Conservation (phyloP, 306 rosid species). For the Sechiopsis laciniata region DNA sequence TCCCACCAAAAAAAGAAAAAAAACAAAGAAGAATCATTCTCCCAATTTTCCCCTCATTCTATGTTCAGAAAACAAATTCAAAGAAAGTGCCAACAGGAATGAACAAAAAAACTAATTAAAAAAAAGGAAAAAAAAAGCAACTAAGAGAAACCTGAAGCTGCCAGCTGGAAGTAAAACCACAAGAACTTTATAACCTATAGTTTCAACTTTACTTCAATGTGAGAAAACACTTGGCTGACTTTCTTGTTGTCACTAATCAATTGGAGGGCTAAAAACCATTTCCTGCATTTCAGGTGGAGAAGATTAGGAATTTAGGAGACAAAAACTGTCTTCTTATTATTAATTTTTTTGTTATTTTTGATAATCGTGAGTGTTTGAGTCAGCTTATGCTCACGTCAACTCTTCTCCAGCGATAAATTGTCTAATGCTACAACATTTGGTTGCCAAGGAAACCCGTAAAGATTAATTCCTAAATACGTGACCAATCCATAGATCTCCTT, state of each 20-base stretch:
- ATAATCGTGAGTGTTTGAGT: no score
- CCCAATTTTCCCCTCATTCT: slow-evolving; percentile 14
- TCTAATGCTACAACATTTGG: no score
- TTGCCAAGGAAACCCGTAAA: no score
- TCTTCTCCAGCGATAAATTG: no score
- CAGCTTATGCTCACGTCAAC: no score
- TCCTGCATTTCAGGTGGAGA: slow-evolving; percentile 44
- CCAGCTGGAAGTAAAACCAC: slow-evolving; percentile 18
- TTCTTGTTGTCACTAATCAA: slow-evolving; percentile 44
- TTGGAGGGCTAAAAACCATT: slow-evolving; percentile 60
- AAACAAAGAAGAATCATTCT: not conserved
- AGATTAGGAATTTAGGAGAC: not conserved
- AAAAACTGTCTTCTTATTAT: not conserved
- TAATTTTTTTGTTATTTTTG: no score
- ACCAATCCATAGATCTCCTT: not conserved
- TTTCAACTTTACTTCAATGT: slow-evolving; percentile 31
- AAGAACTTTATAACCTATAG: slow-evolving; percentile 30
- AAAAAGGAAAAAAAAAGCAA: not conserved
- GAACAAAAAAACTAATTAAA: not conserved
- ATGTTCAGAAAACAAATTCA: slow-evolving; percentile 15
- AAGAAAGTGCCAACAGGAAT: slow-evolving; percentile 15
- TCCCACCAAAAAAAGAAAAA: not conserved
- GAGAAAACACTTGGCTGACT: slow-evolving; percentile 21
- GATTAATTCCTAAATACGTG: no score
- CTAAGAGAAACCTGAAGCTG: slow-evolving; percentile 14